Conservation (phyloP, 2,329 filamentous ascomycete species). For the Iodosphaeria phyllophila region DNA sequence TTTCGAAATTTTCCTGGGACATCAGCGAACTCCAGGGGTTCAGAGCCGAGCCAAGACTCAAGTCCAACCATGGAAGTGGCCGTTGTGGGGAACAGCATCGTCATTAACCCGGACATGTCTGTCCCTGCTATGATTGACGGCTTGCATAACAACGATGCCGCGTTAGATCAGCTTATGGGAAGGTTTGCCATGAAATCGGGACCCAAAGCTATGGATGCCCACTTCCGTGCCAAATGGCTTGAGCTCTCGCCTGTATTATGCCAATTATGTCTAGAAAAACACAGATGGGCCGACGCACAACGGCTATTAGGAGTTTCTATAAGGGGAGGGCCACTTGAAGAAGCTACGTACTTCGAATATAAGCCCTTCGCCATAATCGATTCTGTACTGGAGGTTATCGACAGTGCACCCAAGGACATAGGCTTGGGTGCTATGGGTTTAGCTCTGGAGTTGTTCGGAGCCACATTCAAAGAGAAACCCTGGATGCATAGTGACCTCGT, state of each 20-base stretch:
- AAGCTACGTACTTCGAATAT: slow-evolving; percentile 16
- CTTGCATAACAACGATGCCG: too few species aligned
- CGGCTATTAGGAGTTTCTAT: slow-evolving; percentile 12
- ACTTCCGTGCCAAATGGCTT: too few species aligned
- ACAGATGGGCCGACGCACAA: slow-evolving; percentile 13
- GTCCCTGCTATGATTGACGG: too few species aligned
- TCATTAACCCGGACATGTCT: too few species aligned
- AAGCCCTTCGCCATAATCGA: slow-evolving; percentile 16
- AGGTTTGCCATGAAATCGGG: too few species aligned
- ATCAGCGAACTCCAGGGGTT: too few species aligned
- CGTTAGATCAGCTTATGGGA: too few species aligned
- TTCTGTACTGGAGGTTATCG: slow-evolving; percentile 6
- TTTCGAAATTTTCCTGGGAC: too few species aligned
- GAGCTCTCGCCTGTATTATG: slow-evolving; percentile 13
- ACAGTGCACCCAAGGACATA: slow-evolving; percentile 3
- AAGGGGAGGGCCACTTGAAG: slow-evolving; percentile 12
- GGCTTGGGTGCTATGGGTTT: slow-evolving; percentile 4
- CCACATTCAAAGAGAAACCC: slow-evolving; percentile 10
- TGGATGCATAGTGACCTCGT: slow-evolving; percentile 3
- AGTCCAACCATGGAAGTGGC: too few species aligned
- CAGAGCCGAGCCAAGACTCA: too few species aligned
- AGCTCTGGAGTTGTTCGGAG: slow-evolving; percentile 14
- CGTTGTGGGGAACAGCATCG: too few species aligned
- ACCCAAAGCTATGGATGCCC: too few species aligned
- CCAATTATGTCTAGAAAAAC: slow-evolving; percentile 12